Percentiles rank a stretch among this genome's conserved stretches.
Conservation (phyloP, 2,329 filamentous ascomycete genomes). For the Periconia macrospinosa region DNA sequence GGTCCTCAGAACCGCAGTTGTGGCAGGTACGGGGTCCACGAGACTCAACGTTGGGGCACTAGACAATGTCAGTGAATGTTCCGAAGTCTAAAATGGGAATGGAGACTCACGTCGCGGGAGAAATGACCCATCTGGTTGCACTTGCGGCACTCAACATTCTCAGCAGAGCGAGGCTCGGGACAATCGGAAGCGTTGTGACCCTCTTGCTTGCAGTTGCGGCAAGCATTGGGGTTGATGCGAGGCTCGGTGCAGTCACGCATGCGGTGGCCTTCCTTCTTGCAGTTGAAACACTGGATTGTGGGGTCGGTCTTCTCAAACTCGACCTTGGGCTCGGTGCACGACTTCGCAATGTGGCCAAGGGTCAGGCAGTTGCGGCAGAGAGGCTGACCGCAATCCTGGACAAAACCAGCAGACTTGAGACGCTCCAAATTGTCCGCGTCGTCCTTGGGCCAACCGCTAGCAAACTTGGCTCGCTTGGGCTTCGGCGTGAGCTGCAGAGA, state of each 20-base stretch:
- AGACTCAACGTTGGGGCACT: constrained; percentile 35
- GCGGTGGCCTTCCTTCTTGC: constrained; percentile 65
- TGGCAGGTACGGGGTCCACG: constrained; percentile 33
- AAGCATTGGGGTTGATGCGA: constrained; percentile 65
- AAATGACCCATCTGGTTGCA: constrained; percentile 57
- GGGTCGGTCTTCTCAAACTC: constrained; percentile 49
- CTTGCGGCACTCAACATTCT: constrained; percentile 66
- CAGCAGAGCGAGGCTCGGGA: constrained; percentile 51
- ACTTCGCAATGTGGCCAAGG: constrained; percentile 64
- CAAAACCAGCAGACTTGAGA: constrained; percentile 67
- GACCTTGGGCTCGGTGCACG: constrained; percentile 61
- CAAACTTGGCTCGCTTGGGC: constrained; percentile 56
- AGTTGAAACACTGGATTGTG: constrained; percentile 66
- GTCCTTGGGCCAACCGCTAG: constrained; percentile 61
- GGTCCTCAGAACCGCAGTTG: constrained; percentile 42
- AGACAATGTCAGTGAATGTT: constrained; percentile 16
- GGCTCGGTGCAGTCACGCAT: constrained; percentile 63
- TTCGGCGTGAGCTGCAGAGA: constrained; percentile 64
- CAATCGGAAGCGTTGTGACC: constrained; percentile 43
- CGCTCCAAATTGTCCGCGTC: constrained; percentile 64
- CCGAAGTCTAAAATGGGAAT: constrained; percentile 21
- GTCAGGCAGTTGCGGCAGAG: constrained; percentile 67
- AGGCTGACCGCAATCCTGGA: constrained; percentile 60
- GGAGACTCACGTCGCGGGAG: constrained; percentile 31
- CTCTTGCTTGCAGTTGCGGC: constrained; percentile 67